Evolutionary conservation across 352 stramenopile genomes (phyloP), one percentile per base, ranked within the genome.

Genomic region (Globisporangium paroecandrum): DNA sequence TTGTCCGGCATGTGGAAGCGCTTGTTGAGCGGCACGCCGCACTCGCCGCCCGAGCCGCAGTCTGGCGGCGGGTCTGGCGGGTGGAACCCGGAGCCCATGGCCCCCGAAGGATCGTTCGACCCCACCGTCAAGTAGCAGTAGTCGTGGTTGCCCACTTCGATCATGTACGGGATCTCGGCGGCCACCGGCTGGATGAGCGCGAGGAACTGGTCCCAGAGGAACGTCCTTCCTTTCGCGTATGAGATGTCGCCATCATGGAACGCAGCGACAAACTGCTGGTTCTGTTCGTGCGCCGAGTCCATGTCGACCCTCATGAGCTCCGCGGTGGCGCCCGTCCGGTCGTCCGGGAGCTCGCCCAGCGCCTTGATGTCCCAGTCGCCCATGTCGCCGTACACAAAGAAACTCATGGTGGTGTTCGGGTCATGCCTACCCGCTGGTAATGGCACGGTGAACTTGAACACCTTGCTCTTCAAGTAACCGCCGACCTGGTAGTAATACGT

Each of bases 291-390:
- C 1, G 3, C 34, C 15, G 4, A 24, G 36, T 64, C 36, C 58
- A 64, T 55, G 34, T 53, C 38, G n/a, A 20, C 1, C 5, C 36
- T 41, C 38, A 55, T 63, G 36, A 63, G 38, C 36, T 63, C 10
- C 34, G 24, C 58, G 4, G 58, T 54, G 0, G n/a, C 34, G 58
- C 8, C 12, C n/a, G 58, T 54, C 8, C 58, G 58, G 24, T 64
- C 15, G 5, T 20, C 22, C 7, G 58, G 36, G 4, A 55, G 22
- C 1, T 20, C 22, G 32, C 61, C 61, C 25, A 46, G 22, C 25
- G 60, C 51, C 32, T 56, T 47, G 12, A 65, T 72, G 22, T 61
- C 32, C 66, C 61, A 72, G 15, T 70, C 41, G 4, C 41, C 41
- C 41, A 47, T 20, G 41, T 47, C 41, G 13, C 41, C 41, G 41